Evolutionary conservation across 768 basidiomycete species (phyloP).

Genomic region (Guyanaporus albipodus): DNA sequence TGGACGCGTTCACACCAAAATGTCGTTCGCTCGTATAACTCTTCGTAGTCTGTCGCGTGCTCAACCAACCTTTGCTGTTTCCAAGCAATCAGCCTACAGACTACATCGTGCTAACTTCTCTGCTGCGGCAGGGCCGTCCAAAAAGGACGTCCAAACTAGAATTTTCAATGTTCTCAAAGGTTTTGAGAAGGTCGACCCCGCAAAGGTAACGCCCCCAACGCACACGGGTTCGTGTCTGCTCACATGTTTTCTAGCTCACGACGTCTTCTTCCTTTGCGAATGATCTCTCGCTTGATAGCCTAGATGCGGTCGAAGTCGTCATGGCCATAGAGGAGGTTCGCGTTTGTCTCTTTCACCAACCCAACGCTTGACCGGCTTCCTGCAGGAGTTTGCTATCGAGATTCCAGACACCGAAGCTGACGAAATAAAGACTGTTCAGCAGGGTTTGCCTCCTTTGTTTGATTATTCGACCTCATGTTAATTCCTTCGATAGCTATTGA

Average conservation of each 20-base stretch:
- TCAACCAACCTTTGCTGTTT: slow-evolving; percentile 27
- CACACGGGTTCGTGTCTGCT: slow-evolving; percentile 4
- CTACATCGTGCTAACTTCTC: slow-evolving; percentile 32
- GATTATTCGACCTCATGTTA: background rate
- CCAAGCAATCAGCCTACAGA: slow-evolving; percentile 29
- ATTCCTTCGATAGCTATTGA: slow-evolving; percentile 66
- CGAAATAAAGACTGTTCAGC: slow-evolving; percentile 84
- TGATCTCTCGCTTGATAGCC: slow-evolving; percentile 72
- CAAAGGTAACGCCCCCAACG: slow-evolving; percentile 22
- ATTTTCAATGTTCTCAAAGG: slow-evolving; percentile 30
- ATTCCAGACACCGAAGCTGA: slow-evolving; percentile 98
- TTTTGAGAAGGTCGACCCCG: slow-evolving; percentile 28
- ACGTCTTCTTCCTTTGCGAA: slow-evolving; percentile 49
- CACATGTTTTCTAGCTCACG: slow-evolving; percentile 49
- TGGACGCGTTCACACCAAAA: slow-evolving; percentile 27
- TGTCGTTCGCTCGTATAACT: slow-evolving; percentile 35
- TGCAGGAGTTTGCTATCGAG: slow-evolving; percentile 93
- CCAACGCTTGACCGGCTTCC: background rate
- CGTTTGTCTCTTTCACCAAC: background rate
- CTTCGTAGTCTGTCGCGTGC: slow-evolving; percentile 28
- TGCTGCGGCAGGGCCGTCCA: slow-evolving; percentile 21
- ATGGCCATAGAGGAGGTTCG: slow-evolving; percentile 95
- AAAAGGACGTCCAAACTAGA: slow-evolving; percentile 21
- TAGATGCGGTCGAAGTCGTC: slow-evolving; percentile 96
- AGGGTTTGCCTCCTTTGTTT: slow-evolving; percentile 55